Evolutionary conservation across 2,329 filamentous ascomycete species (phyloP).

Genomic region (Hymenoscyphus linearis): DNA sequence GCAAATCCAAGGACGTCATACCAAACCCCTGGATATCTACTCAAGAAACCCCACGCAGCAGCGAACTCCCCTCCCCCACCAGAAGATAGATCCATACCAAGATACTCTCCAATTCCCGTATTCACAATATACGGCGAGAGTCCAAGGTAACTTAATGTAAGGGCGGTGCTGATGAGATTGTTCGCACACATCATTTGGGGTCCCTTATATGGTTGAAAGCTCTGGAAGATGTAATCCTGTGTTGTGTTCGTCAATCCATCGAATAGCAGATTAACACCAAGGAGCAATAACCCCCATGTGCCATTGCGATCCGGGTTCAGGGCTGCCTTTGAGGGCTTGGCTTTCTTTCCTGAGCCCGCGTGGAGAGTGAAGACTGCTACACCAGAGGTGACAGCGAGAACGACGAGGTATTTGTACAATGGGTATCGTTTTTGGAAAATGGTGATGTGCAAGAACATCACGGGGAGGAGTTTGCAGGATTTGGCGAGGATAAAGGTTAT

Average conservation of each 20-base stretch:
- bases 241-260: conserved; percentile 95
- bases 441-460: conserved; percentile 94
- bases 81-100: conserved; percentile 57
- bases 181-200: conserved; percentile 99
- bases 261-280: conserved; percentile 86
- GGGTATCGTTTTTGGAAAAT: conserved; percentile 86
- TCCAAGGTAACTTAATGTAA: conserved; percentile 73
- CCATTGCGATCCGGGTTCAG: conserved; percentile 52
- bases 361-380: conserved; percentile 95
- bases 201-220: conserved; percentile 75
- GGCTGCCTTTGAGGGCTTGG: conserved; percentile 37
- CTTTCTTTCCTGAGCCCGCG: conserved; percentile 54
- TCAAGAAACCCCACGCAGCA: conserved; percentile 76
- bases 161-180: conserved; percentile 76
- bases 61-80: conserved; percentile 70
- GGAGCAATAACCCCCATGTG: conserved; percentile 73
- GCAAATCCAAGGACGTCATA: conserved; percentile 87
- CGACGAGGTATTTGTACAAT: conserved; percentile 93
- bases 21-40: conserved; percentile 72
- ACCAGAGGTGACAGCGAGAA: conserved; percentile 82
- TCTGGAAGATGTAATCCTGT: conserved; percentile 86
- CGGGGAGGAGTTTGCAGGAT: conserved; percentile 96
- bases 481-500: conserved; percentile 97
- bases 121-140: conserved; percentile 73
- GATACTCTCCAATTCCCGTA: conserved; percentile 57